phyloP scores from a whole-genome alignment of 768 basidiomycete species.

The Amanita rimosa region DNA sequence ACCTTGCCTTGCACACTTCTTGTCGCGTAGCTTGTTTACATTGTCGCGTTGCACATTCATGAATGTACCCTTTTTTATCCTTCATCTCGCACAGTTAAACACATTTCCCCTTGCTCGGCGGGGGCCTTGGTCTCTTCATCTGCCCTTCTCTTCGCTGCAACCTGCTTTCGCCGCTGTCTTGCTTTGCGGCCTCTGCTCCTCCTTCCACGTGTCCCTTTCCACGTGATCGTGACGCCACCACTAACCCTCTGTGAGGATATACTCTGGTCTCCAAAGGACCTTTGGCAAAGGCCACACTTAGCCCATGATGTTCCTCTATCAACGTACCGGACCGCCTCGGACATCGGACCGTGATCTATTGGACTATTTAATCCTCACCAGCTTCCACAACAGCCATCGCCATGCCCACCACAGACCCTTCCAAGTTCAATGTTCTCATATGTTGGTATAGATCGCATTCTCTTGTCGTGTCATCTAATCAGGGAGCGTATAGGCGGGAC shows the following conservation, averaged over 20 bases:
- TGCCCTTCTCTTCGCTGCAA: not conserved
- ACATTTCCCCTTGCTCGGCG: not conserved
- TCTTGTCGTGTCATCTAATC: conserved; percentile 1
- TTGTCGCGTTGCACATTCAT: conserved; percentile 1
- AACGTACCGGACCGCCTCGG: too few relatives aligned
- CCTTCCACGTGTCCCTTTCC: conserved; percentile 1
- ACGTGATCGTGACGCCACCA: conserved; percentile 7
- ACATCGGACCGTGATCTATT: too few relatives aligned
- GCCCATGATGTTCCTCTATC: too few relatives aligned
- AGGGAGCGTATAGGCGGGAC: conserved; percentile 23
- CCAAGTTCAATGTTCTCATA: conserved; percentile 67
- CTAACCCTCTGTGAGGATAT: not conserved
- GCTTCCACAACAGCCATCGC: too few relatives aligned
- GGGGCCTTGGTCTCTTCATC: not conserved
- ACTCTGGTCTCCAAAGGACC: too few relatives aligned
- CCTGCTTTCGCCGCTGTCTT: not conserved
- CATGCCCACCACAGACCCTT: conserved; percentile 14
- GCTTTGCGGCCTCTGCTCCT: not conserved
- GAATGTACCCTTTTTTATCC: not conserved
- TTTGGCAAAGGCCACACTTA: too few relatives aligned
- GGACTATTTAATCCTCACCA: too few relatives aligned
- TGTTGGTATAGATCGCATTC: conserved; percentile 33
- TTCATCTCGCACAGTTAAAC: not conserved
- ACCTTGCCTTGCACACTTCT: not conserved
- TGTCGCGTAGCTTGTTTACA: not conserved